A percentile compares a stretch with the other conserved stretches of the same genome.
phyloP scores from a whole-genome alignment of 139 green algal species.

The Tetraselmis chui region DNA sequence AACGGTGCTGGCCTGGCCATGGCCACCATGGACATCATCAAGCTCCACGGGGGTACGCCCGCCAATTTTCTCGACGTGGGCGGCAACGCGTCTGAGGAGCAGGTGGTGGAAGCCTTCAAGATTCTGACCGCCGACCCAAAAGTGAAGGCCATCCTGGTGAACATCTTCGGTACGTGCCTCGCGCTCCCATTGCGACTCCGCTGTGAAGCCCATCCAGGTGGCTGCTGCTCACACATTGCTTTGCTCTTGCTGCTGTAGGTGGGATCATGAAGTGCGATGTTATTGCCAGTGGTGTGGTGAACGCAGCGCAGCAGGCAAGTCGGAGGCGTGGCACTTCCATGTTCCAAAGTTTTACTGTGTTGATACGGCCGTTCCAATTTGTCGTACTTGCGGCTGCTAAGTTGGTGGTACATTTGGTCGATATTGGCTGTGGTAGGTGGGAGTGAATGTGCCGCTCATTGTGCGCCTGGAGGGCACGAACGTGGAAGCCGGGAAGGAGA shows the following conservation, averaged over 20 bases:
- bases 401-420: too few relatives aligned
- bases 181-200: neutral
- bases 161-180: conserved; percentile 7
- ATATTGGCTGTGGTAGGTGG: conserved; percentile 41
- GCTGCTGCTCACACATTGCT: neutral
- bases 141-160: neutral
- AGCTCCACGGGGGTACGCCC: neutral
- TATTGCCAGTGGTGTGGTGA: conserved; percentile 94
- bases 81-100: neutral
- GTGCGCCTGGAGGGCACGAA: conserved; percentile 99
- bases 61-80: neutral
- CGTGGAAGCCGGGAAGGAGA: conserved; percentile 86
- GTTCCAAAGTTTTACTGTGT: neutral
- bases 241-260: conserved; percentile 17
- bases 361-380: neutral
- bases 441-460: conserved; percentile 77
- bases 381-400: neutral
- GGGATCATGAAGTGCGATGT: conserved; percentile 99
- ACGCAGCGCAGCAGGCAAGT: conserved; percentile 78
- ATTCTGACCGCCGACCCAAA: neutral
- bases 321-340: neutral
- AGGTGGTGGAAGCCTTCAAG: neutral
- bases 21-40: neutral
- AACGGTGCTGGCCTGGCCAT: neutral
- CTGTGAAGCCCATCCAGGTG: neutral